These are phyloP conservation scores for Platanus orientalis DNA, from an alignment of 164 flowering plant genomes.

Conservation along the genomic window DNA sequence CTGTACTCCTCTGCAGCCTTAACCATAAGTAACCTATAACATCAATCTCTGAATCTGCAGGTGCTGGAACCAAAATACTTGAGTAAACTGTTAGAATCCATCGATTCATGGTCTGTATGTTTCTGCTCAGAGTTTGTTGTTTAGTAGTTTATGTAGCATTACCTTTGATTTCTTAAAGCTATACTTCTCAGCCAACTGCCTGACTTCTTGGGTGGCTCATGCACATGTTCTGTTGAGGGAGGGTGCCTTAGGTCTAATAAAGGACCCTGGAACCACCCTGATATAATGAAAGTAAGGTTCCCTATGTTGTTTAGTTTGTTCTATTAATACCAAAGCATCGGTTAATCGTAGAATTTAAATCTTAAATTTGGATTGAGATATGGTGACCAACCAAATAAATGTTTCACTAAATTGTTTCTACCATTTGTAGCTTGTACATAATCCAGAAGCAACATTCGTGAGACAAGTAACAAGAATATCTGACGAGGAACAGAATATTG, in stretches of 20 bases:
- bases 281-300: slow-evolving; percentile 65
- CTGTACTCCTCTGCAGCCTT: slow-evolving; percentile 3
- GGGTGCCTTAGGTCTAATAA: slow-evolving; percentile 84
- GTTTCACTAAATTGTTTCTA: slow-evolving; percentile 5
- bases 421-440: slow-evolving; percentile 58
- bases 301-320: no score
- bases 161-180: not conserved
- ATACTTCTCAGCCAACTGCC: slow-evolving; percentile 73
- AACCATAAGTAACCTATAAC: slow-evolving; percentile 4
- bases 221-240: slow-evolving; percentile 71
- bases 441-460: slow-evolving; percentile 50
- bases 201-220: slow-evolving; percentile 93
- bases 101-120: slow-evolving; percentile 67
- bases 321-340: no score
- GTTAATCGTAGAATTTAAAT: not conserved
- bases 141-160: not conserved
- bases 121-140: not conserved
- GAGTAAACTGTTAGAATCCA: slow-evolving; percentile 57
- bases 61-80: slow-evolving; percentile 72
- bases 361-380: not conserved
- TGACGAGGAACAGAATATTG: slow-evolving; percentile 36
- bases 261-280: slow-evolving; percentile 96
- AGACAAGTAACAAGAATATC: slow-evolving; percentile 45
- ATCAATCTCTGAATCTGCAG: slow-evolving; percentile 31
- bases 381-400: slow-evolving; percentile 2